Percentiles rank a stretch among this genome's conserved stretches.
These are phyloP conservation scores for Globisporangium solare DNA, from an alignment of 352 stramenopile species.

Conservation along the genomic window DNA sequence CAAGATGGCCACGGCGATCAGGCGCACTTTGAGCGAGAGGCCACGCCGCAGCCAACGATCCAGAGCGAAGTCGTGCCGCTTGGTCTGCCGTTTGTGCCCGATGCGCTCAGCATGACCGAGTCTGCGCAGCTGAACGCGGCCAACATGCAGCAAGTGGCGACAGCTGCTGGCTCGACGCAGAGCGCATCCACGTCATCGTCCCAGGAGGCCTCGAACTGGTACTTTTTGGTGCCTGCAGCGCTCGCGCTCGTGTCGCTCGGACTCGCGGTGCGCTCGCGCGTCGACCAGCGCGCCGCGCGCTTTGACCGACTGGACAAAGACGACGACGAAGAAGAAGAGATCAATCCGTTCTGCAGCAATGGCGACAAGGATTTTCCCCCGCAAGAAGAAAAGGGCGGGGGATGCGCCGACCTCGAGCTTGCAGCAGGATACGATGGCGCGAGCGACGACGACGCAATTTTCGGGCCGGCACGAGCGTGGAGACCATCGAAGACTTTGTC, in stretches of 20 bases:
- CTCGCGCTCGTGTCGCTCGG: slow-evolving; percentile 38
- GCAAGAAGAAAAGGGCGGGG: slow-evolving; percentile 21
- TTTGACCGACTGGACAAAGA: slow-evolving; percentile 40
- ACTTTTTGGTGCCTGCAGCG: slow-evolving; percentile 34
- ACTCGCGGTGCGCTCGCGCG: slow-evolving; percentile 25
- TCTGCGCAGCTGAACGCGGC: slow-evolving; percentile 9
- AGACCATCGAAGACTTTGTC: not conserved
- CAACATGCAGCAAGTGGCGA: not conserved
- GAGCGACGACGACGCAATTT: slow-evolving; percentile 5
- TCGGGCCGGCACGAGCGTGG: slow-evolving; percentile 10
- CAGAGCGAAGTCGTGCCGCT: not conserved
- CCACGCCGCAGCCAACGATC: not conserved
- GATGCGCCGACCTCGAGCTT: slow-evolving; percentile 25
- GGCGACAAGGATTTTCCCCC: slow-evolving; percentile 2
- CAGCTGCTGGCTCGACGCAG: not conserved
- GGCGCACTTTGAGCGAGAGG: slow-evolving; percentile 6
- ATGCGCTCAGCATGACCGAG: slow-evolving; percentile 16
- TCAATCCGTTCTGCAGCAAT: slow-evolving; percentile 67
- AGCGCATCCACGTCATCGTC: not conserved
- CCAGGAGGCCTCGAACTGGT: slow-evolving; percentile 35
- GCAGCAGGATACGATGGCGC: slow-evolving; percentile 25
- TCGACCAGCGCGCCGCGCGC: slow-evolving; percentile 1
- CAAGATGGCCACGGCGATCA: slow-evolving; percentile 1
- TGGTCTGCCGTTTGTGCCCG: slow-evolving; percentile 11
- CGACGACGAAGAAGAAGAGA: slow-evolving; percentile 42